Evolutionary conservation across 163 green algal species (phyloP).

Genomic region (Scenedesmus sp.): DNA sequence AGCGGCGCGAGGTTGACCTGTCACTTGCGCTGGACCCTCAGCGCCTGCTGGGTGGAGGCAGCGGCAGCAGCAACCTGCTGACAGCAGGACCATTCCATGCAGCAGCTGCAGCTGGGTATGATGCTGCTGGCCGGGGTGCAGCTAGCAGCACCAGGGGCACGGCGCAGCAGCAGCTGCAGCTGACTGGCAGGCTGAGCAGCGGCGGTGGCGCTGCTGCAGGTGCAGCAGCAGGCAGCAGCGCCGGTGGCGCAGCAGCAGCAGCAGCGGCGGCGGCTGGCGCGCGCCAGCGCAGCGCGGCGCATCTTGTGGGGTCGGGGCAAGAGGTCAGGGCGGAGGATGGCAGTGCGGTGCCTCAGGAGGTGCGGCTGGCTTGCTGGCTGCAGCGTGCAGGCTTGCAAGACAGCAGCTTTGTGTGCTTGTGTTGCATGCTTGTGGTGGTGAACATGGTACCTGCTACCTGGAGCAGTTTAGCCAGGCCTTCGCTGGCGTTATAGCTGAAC

Average conservation of each 20-base stretch:
- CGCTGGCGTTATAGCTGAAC: no score
- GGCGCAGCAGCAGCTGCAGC: background rate
- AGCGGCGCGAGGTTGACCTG: slow-evolving; percentile 23
- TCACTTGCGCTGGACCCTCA: slow-evolving; percentile 28
- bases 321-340: slow-evolving; percentile 45
- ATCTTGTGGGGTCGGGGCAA: slow-evolving; percentile 19
- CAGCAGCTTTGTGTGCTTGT: no score
- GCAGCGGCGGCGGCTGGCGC: background rate
- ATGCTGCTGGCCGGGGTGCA: background rate
- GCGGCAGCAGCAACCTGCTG: slow-evolving; percentile 7
- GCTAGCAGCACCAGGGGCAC: slow-evolving; percentile 16
- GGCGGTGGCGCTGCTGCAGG: background rate
- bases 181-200: background rate
- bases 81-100: background rate
- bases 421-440: no score
- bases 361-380: slow-evolving; percentile 47
- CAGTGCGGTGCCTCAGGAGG: slow-evolving; percentile 42
- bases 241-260: background rate
- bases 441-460: no score
- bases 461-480: no score
- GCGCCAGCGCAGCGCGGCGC: background rate
- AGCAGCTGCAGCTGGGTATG: background rate
- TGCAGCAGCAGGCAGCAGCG: background rate
- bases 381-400: background rate
- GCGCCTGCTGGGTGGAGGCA: slow-evolving; percentile 15